Evolutionary conservation across 352 stramenopile species (phyloP), one percentile per base, ranked within the genome.

Genomic region (Pythium aphanidermatum): DNA sequence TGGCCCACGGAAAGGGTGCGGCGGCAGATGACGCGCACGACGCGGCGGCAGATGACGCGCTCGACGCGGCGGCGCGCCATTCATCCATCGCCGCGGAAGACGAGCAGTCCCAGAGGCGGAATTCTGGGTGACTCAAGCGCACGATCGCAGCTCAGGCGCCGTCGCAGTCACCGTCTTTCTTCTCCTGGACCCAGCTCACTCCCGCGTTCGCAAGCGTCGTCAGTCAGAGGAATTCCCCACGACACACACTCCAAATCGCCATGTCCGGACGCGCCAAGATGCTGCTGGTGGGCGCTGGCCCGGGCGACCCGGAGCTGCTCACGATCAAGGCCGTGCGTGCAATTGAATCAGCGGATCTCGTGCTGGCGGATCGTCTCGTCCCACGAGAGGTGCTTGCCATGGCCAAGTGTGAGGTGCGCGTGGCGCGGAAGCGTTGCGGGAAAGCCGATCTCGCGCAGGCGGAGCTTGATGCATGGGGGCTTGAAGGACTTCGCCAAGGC

Each of bases 331-430:
- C 94, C 2, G 66, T 76, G 41, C 70, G 88, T 40, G 76, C 76
- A n/a, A 62, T 98, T 17, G 61, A 86, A 38, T 70, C 81, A 24
- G 85, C 86, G 2, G 81, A 95, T 12, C 64, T 99, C 7, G 83
- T 98, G n/a, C 84, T 99, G 46, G 68, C 84, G 5, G 95, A 99
- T 70, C 79, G 93, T 13, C 71, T 98, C 3, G 92, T 98, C 32
- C 88, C 86, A 5, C 13, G 68, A 24, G 87, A 96, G 42, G 93
- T 98, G 47, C 62, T 97, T n/a, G 65, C 72, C 30, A 59, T 98
- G 48, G 80, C 96, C 45, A 61, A 63, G 20, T 92, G 89, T 40
- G 81, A 98, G 57, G 69, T 98, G 31, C 86, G 82, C 42, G 74
- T 97, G 20, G 95, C 93, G 4, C 73, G 93, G 51, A 99, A 99